These are phyloP conservation scores for Dichotomocladium elegans DNA, from an alignment of 371 early-diverging fungal species.

Conservation along the genomic window DNA sequence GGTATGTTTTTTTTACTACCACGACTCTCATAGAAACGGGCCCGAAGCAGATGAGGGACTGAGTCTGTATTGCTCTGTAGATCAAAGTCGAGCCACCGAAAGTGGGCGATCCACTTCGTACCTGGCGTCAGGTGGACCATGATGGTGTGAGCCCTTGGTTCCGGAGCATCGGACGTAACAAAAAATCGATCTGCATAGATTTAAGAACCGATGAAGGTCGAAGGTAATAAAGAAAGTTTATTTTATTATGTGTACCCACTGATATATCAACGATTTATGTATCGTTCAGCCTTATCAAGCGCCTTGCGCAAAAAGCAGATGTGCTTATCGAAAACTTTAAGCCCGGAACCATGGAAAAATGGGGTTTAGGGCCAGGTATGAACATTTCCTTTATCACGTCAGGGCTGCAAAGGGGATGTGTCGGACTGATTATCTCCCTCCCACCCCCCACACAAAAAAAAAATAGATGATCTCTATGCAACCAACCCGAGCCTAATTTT, in stretches of 20 bases:
- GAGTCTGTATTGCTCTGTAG: constrained; percentile 8
- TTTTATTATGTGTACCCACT: too few relatives aligned
- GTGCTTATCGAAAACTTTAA: constrained; percentile 58
- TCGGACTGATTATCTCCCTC: neutral
- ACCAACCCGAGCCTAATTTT: constrained; percentile 44
- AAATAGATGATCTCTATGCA: constrained; percentile 36
- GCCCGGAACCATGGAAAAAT: constrained; percentile 60
- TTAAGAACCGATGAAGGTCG: constrained; percentile 42
- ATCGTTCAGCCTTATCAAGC: constrained; percentile 43
- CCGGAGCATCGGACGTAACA: constrained; percentile 48
- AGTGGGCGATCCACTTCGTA: constrained; percentile 49
- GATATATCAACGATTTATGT: too few relatives aligned
- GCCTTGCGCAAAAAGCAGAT: constrained; percentile 44
- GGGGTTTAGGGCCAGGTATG: constrained; percentile 56
- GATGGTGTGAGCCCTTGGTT: constrained; percentile 54
- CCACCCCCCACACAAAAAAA: neutral
- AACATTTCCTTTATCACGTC: too few relatives aligned
- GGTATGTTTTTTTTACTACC: constrained; percentile 4
- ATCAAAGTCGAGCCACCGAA: constrained; percentile 56
- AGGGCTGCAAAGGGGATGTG: neutral
- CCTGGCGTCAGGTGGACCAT: constrained; percentile 48
- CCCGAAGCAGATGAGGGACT: too few relatives aligned
- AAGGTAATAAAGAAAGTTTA: constrained; percentile 14
- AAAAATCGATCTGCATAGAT: constrained; percentile 53
- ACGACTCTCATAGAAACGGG: too few relatives aligned